Evolutionary conservation across 192 early-diverging fungal species (phyloP), one percentile per base, ranked within the genome.

Genomic region (Gorgonomyces haynaldii): DNA sequence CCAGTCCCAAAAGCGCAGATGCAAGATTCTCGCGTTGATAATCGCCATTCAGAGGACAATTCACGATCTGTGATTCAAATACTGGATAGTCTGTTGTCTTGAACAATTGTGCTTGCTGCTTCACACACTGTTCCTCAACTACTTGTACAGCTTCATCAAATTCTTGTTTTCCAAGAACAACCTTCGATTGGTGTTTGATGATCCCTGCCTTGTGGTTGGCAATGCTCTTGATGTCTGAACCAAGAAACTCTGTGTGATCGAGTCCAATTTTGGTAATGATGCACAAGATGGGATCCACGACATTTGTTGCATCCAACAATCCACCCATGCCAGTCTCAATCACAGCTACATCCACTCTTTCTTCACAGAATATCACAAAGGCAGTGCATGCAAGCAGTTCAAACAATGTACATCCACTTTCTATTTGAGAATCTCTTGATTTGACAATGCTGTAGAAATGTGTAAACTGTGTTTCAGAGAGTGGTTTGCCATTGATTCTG

Each of bases 21-120:
- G 80, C 79, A 1, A 80, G 72, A 66, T 96, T 96, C 16, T 64
- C 76, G 0, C 81, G 66, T 60, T 96, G 90, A 55, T 82, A 84
- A 38, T 74, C 70, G 1, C 92, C 92, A 37, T 74, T 55, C 0
- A 91, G 62, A 27, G 13, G 24, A 41, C 50, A 54, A 8, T 12
- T 3, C 16, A 52, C 30, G 30, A 8, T 5, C 30, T 8, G 30
- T 31, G 30, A 12, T 31, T 31, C 12, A 5, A 31, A 31, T 8
- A 31, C 5, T 12, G 12, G 30, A 31, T 31, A 31, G 12, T 19
- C 25, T 22, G 21, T 41, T 16, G 21, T 23, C 3, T 20, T 58
- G 37, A 16, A 41, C 9, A 23, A 41, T 22, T 23, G 21, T 3
- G 39, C 21, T 23, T 4, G 8, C 20, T 41, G 8, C 26, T 31